phyloP scores from a whole-genome alignment of 148 eudicot species.

The Rhododendron griersonianum region DNA sequence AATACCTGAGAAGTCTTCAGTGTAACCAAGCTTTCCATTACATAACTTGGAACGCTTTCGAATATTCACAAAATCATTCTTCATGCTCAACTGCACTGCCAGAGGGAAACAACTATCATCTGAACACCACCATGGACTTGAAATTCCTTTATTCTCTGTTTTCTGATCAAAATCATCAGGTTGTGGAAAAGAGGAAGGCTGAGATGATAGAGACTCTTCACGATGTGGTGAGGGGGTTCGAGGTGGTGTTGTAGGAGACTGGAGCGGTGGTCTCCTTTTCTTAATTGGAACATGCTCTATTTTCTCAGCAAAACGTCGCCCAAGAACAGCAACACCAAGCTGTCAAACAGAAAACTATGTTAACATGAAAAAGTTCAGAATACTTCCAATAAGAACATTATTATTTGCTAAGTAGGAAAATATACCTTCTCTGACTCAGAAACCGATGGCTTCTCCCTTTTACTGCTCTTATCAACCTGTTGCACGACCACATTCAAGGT shows the following conservation, averaged over 20 bases:
- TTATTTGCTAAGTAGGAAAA: not conserved
- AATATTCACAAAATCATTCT: constrained; percentile 6
- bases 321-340: constrained; percentile 39
- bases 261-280: constrained; percentile 51
- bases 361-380: constrained; percentile 5
- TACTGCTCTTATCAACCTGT: constrained; percentile 24
- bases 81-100: constrained; percentile 7
- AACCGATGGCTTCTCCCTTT: constrained; percentile 27
- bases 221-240: constrained; percentile 6
- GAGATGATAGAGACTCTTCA: constrained; percentile 1
- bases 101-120: constrained; percentile 1
- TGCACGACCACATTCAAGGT: constrained; percentile 21
- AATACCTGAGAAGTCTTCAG: constrained; percentile 71
- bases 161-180: not conserved
- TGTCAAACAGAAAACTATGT: constrained; percentile 20
- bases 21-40: constrained; percentile 8
- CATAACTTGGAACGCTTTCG: constrained; percentile 5
- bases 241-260: constrained; percentile 39
- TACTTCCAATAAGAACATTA: not conserved
- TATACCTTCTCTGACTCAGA: constrained; percentile 58
- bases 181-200: not conserved
- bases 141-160: not conserved
- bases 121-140: constrained; percentile 12
- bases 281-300: constrained; percentile 58
- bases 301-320: constrained; percentile 32